These are phyloP conservation scores for Dioszegia crocea DNA, from an alignment of 768 basidiomycete genomes.

Conservation along the genomic window DNA sequence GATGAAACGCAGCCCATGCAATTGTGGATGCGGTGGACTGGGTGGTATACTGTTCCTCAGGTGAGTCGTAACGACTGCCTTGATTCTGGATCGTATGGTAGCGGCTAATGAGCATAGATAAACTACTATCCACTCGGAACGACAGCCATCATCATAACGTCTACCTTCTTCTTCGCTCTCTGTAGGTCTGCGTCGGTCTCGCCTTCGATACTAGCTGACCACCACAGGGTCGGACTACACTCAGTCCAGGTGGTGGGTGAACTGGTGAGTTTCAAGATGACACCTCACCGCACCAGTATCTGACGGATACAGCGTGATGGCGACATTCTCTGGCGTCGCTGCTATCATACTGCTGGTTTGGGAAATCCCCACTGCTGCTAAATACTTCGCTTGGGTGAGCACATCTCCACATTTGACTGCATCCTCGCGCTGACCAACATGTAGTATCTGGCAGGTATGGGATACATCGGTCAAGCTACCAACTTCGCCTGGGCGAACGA, in stretches of 20 bases:
- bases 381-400: constrained; percentile 70
- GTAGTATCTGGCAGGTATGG: constrained; percentile 54
- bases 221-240: constrained; percentile 11
- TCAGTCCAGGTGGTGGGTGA: constrained; percentile 9
- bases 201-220: not conserved
- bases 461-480: constrained; percentile 70
- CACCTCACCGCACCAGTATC: no score
- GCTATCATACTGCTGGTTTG: constrained; percentile 57
- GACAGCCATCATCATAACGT: constrained; percentile 33
- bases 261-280: not conserved
- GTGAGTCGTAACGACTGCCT: not conserved
- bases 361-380: constrained; percentile 58
- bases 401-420: not conserved
- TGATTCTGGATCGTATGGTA: not conserved
- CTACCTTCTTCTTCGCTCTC: constrained; percentile 18
- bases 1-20: constrained; percentile 2
- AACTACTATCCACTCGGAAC: constrained; percentile 38
- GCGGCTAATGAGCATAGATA: constrained; percentile 8
- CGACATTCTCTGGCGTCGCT: constrained; percentile 3
- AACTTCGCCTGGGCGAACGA: constrained; percentile 76
- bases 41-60: constrained; percentile 4
- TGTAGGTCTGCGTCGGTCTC: not conserved
- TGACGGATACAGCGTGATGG: not conserved
- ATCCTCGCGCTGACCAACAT: not conserved
- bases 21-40: constrained; percentile 26